Evolutionary conservation across 116 monocot species (phyloP).

Genomic region (Cymodocea nodosa): DNA sequence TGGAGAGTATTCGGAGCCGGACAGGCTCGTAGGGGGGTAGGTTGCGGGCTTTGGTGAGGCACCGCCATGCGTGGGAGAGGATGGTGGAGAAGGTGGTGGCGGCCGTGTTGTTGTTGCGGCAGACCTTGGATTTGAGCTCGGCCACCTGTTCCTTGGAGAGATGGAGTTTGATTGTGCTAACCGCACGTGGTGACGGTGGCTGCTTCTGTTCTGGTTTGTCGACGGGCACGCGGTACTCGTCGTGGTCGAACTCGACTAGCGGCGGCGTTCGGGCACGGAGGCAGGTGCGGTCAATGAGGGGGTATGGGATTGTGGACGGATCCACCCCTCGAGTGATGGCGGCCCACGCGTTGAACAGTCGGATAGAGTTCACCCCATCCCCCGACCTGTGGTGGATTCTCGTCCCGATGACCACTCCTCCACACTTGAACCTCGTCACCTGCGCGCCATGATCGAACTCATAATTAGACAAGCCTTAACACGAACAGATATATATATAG

Average conservation of each 20-base stretch:
- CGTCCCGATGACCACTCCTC: slow-evolving; percentile 31
- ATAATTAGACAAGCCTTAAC: too few relatives aligned
- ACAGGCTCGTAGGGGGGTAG: slow-evolving; percentile 7
- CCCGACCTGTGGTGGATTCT: slow-evolving; percentile 18
- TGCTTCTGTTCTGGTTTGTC: background rate
- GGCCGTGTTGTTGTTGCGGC: background rate
- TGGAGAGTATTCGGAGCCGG: slow-evolving; percentile 9
- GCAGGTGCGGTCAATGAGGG: slow-evolving; percentile 18
- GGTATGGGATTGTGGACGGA: slow-evolving; percentile 1
- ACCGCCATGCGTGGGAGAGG: slow-evolving; percentile 30
- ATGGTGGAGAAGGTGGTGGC: slow-evolving; percentile 18
- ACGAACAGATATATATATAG: too few relatives aligned
- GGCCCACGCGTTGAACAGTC: slow-evolving; percentile 39
- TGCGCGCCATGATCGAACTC: too few relatives aligned
- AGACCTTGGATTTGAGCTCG: slow-evolving; percentile 8
- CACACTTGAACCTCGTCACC: slow-evolving; percentile 45
- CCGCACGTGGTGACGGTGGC: background rate
- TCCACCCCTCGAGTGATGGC: slow-evolving; percentile 18
- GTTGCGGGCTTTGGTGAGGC: slow-evolving; percentile 25
- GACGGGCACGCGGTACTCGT: slow-evolving; percentile 8
- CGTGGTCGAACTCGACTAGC: slow-evolving; percentile 13
- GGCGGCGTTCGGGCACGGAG: slow-evolving; percentile 30
- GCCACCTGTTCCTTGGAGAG: slow-evolving; percentile 23
- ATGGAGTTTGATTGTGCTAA: slow-evolving; percentile 1
- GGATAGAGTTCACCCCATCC: slow-evolving; percentile 25